Evolutionary conservation across 768 basidiomycete genomes (phyloP).

Genomic region (Trichaptum fuscoviolaceum): DNA sequence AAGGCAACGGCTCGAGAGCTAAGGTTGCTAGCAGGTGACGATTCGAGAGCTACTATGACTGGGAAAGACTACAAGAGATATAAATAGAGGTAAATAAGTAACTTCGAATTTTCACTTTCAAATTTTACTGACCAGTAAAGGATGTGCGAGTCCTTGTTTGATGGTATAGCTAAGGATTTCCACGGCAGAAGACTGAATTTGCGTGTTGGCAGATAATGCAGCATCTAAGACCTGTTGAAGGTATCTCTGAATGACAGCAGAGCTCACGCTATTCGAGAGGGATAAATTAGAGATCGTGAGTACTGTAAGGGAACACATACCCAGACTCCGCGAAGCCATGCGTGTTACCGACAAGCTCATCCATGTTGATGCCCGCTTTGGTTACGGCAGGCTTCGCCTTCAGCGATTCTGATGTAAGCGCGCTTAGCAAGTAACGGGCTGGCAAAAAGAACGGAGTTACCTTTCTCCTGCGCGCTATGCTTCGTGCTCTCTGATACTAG

Average conservation of each 20-base stretch:
- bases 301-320: conserved; percentile 39
- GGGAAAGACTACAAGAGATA: conserved; percentile 67
- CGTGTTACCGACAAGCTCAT: conserved; percentile 90
- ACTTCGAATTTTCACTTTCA: conserved; percentile 2
- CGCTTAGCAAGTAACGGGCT: neutral
- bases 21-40: conserved; percentile 54
- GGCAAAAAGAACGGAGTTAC: conserved; percentile 25
- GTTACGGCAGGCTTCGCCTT: conserved; percentile 36
- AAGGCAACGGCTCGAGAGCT: conserved; percentile 74
- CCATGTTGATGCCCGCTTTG: conserved; percentile 69
- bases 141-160: conserved; percentile 93
- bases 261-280: conserved; percentile 65
- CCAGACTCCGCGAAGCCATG: conserved; percentile 96
- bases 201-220: conserved; percentile 62
- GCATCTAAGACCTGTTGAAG: conserved; percentile 76
- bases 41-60: conserved; percentile 90
- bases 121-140: conserved; percentile 63
- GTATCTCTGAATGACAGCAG: conserved; percentile 92
- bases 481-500: conserved; percentile 78
- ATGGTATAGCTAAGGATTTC: conserved; percentile 92
- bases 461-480: conserved; percentile 66
- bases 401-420: conserved; percentile 18
- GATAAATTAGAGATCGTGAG: neutral
- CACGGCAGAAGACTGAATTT: conserved; percentile 77
- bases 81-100: neutral